phyloP scores from a whole-genome alignment of 2,329 filamentous ascomycete species.

The Pseudogymnoascus sp. region DNA sequence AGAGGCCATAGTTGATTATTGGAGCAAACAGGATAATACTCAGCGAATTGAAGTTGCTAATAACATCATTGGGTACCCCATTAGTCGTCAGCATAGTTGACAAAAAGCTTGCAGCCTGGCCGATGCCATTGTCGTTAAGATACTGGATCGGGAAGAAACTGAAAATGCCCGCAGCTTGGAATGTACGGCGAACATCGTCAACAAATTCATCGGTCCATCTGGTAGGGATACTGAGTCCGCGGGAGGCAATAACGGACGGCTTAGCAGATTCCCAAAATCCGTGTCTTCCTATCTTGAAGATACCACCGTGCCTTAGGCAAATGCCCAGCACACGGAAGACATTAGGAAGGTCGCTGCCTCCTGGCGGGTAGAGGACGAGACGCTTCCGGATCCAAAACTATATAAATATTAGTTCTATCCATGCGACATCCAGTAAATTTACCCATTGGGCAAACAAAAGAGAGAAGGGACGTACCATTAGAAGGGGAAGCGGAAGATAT shows the following conservation, averaged over 20 bases:
- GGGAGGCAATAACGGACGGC: conserved; percentile 51
- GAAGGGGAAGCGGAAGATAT: conserved; percentile 55
- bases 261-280: conserved; percentile 58
- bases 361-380: conserved; percentile 58
- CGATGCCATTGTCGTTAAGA: conserved; percentile 48
- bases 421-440: conserved; percentile 11
- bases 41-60: conserved; percentile 71
- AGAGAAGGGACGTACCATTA: conserved; percentile 29
- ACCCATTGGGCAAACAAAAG: neutral
- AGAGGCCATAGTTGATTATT: conserved; percentile 57
- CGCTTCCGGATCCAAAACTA: conserved; percentile 50
- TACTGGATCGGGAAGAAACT: conserved; percentile 39
- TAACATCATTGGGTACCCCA: conserved; percentile 68
- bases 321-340: conserved; percentile 53
- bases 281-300: conserved; percentile 44
- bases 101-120: conserved; percentile 73
- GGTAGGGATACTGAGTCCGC: conserved; percentile 41
- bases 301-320: conserved; percentile 56
- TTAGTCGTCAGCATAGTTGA: conserved; percentile 64
- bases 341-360: conserved; percentile 63
- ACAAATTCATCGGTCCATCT: conserved; percentile 73
- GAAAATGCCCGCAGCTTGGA: conserved; percentile 63
- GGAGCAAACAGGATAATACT: conserved; percentile 68
- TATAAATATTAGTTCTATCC: conserved; percentile 12
- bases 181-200: conserved; percentile 63